A percentile compares a stretch with the other conserved stretches of the same genome.
These are phyloP conservation scores for Pleurozium schreberi DNA, from an alignment of 225 moss, liverwort and hornwort species.

Conservation along the genomic window DNA sequence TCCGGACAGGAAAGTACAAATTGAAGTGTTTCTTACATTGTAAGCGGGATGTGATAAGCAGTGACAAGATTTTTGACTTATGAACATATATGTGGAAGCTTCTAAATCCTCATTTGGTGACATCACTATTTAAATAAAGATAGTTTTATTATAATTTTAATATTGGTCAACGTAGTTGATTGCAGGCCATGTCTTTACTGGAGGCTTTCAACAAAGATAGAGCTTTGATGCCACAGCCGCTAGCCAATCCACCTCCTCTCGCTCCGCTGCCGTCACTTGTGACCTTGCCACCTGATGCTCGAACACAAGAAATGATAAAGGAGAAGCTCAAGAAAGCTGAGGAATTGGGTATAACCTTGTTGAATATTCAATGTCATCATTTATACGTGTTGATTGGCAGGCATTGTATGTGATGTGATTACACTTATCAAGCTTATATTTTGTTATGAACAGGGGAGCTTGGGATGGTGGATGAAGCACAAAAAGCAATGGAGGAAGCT, in stretches of 20 bases:
- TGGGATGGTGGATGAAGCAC: conserved; percentile 93
- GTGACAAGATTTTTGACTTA: neutral
- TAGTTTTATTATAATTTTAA: neutral
- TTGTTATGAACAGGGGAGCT: conserved; percentile 56
- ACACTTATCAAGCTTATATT: neutral
- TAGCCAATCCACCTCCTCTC: conserved; percentile 86
- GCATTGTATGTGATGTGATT: neutral
- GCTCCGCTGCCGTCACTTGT: conserved; percentile 73
- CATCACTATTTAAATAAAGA: neutral
- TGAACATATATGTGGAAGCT: neutral
- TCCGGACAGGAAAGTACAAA: neutral
- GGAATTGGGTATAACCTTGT: conserved; percentile 55
- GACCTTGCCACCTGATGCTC: conserved; percentile 70
- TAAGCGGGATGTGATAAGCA: neutral
- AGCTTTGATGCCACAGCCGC: conserved; percentile 88
- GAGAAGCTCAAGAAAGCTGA: conserved; percentile 93
- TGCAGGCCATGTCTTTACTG: conserved; percentile 76
- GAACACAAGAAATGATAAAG: conserved; percentile 92
- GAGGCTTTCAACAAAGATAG: conserved; percentile 95
- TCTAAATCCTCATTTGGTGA: neutral
- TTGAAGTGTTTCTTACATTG: neutral
- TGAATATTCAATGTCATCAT: neutral
- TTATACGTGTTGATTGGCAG: neutral
- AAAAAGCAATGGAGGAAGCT: conserved; percentile 87
- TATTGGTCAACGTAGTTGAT: neutral